Base-by-base conservation (phyloP, 768 basidiomycete species). In the Termitomyces sp. region DNA sequence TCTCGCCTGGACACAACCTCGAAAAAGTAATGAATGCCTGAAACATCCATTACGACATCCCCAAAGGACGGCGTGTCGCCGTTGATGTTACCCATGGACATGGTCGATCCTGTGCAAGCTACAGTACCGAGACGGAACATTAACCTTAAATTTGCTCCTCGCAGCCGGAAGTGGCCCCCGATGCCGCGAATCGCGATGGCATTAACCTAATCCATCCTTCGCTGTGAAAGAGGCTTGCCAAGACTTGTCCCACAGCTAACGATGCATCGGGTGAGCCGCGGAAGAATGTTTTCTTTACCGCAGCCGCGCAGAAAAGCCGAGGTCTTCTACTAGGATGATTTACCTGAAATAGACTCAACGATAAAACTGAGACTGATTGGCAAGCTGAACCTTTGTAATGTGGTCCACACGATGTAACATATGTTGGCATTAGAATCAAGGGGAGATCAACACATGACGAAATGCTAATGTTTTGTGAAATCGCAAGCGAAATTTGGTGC, bases 31-130 rank as follows among this genome's bases (percentile, higher is more conserved):
- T 24, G 15, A 30, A 44, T 37, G 12, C 43, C 52, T 28, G 35
- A 53, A 24, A 26, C 26, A 40, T 24, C 44, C 42, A 40, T 53
- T 46, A 53, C 53, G 34, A 17, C 45, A 53, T n/a, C 40, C 49
- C 54, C 24, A 44, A 48, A 52, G 34, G 22, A 46, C 48, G 58
- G 50, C 54, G 40, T 44, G 34, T 54, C 32, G 43, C 57, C 53
- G 57, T 37, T 47, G 44, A 54, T 42, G 48, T 44, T 28, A 30
- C 48, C 45, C 45, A 30, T 34, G 30, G 5, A 41, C n/a, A 43
- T 48, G 28, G 40, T 30, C 40, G 41, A 55, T 55, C 40, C 15
- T 55, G 26, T 21, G 46, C 24, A 55, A 32, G 19, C 28, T 42
- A 48, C 54, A 50, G 24, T 50, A 50, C 49, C 47, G 54, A 55